phyloP scores from a whole-genome alignment of 345 rosid genomes.

The Abelmoschus esculentus region DNA sequence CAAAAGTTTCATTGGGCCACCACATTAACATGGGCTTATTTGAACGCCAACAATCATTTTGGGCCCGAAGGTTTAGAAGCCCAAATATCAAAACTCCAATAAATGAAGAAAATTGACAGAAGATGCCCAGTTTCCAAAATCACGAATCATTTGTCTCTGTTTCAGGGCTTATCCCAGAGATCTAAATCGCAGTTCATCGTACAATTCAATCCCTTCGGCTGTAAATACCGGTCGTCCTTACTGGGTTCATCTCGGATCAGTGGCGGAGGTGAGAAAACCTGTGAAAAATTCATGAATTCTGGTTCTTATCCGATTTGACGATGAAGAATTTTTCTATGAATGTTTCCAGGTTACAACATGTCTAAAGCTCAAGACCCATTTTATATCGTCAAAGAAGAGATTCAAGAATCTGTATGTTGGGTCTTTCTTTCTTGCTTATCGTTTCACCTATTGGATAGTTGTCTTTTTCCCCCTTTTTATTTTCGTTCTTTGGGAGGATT shows the following conservation, averaged over 20 bases:
- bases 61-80: no score
- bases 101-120: no score
- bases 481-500: no score
- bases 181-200: background rate
- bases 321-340: background rate
- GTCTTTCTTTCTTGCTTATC: background rate
- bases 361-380: conserved; percentile 98
- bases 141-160: background rate
- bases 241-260: background rate
- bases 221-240: background rate
- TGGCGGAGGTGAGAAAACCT: background rate
- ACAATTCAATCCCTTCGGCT: background rate
- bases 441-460: no score
- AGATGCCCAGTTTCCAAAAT: background rate
- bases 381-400: conserved; percentile 95
- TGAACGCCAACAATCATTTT: no score
- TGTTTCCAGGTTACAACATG: conserved; percentile 32
- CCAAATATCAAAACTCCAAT: no score
- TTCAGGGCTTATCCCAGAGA: background rate
- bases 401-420: conserved; percentile 85
- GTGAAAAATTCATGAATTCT: background rate
- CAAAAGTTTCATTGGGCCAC: no score
- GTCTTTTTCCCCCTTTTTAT: background rate
- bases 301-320: background rate
- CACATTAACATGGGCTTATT: no score